phyloP scores from a whole-genome alignment of 2,329 filamentous ascomycete genomes.

The Rachicladosporium sp. region DNA sequence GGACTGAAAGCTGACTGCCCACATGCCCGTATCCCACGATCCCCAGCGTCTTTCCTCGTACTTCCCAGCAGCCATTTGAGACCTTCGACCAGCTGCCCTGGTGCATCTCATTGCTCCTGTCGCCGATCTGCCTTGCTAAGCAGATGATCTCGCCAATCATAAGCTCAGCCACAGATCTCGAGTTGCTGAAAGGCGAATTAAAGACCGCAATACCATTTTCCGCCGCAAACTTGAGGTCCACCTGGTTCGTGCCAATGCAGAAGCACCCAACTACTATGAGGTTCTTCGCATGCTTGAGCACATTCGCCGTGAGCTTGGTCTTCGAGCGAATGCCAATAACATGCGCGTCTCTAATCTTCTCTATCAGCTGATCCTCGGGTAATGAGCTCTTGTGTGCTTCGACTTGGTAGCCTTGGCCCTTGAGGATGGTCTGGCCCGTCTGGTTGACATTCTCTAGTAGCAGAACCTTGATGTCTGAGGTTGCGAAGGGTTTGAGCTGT shows the following conservation, averaged over 20 bases:
- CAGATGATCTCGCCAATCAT: conserved; percentile 89
- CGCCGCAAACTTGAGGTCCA: conserved; percentile 74
- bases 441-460: conserved; percentile 93
- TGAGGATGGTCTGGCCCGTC: conserved; percentile 73
- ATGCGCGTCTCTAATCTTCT: conserved; percentile 96
- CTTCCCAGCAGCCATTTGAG: conserved; percentile 92
- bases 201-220: conserved; percentile 87
- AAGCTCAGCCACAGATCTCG: conserved; percentile 87
- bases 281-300: conserved; percentile 82
- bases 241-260: conserved; percentile 96
- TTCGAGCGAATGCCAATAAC: conserved; percentile 98
- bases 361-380: conserved; percentile 83
- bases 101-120: conserved; percentile 91
- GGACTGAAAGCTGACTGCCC: conserved; percentile 84
- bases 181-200: conserved; percentile 98
- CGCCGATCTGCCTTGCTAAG: conserved; percentile 81
- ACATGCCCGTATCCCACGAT: conserved; percentile 98
- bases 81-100: conserved; percentile 96
- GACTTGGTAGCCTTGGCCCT: conserved; percentile 84
- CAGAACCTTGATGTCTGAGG: conserved; percentile 90
- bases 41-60: conserved; percentile 90
- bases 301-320: conserved; percentile 79
- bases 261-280: conserved; percentile 95
- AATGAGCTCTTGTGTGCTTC: conserved; percentile 81
- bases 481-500: conserved; percentile 87